Evolutionary conservation across 2,329 filamentous ascomycete species (phyloP), one percentile per base, ranked within the genome.

Genomic region (Diplodia sapinea): DNA sequence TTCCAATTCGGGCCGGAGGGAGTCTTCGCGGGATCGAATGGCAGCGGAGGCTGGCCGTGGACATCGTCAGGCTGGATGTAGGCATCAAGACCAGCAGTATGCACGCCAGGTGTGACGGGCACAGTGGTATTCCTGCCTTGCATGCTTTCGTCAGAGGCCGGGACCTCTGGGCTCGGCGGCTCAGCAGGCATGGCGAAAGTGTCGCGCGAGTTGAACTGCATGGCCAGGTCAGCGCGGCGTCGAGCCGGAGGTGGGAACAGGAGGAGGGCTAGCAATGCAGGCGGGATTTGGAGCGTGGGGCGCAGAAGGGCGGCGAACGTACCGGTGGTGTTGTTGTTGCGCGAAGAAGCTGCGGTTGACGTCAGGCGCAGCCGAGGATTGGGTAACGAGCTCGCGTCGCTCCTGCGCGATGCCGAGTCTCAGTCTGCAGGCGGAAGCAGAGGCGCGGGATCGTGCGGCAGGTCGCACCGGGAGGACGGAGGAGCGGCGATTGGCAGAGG

Each of bases 41-140:
- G 75, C 15, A 75, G 70, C 9, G 68, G 62, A 43, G 56, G 73
- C n/a, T 73, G 69, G 36, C 71, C 69, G 36, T 69, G 65, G 43
- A 57, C 63, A 40, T 54, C 43, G 26, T 65, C 57, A 33, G 73
- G 73, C 52, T 78, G 72, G 59, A 78, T 73, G 72, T 81, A 81
- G 62, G 78, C 78, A 20, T 78, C 77, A 20, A 74, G 68, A 40
- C 78, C 79, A 36, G 71, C 71, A 56, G 76, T 59, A 66, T 78
- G 76, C 6, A 80, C 74, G 57, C 78, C 80, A 23, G 81, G 81
- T 12, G 81, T 82, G 62, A 82, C 81, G 13, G 80, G 80, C 17
- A 81, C 75, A 13, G 72, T 72, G 57, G 76, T 81, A 67, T 80
- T 70, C 49, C 73, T 76, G 23, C 71, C 67, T 23, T 79, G 74